These are phyloP conservation scores for Anisogramma anomala DNA, from an alignment of 2,329 filamentous ascomycete genomes.

Conservation along the genomic window DNA sequence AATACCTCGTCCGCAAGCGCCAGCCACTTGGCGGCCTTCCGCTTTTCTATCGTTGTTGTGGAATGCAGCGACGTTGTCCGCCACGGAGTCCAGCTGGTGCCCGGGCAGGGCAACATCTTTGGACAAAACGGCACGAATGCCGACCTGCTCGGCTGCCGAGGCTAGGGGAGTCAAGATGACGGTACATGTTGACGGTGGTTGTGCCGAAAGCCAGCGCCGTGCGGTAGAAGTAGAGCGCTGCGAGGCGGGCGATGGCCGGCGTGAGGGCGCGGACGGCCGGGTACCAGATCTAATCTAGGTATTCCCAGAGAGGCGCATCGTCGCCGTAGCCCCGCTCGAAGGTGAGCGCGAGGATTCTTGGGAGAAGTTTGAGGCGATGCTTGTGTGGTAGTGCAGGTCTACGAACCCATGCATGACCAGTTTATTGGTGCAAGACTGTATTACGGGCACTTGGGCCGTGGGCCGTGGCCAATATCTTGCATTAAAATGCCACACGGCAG, in stretches of 20 bases:
- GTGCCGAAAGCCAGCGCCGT: constrained; percentile 17
- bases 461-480: too few relatives aligned
- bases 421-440: constrained; percentile 17
- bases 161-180: constrained; percentile 15
- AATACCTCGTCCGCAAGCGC: constrained; percentile 14
- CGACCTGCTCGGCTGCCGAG: constrained; percentile 16
- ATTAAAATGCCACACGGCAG: too few relatives aligned
- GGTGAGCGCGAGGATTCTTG: neutral
- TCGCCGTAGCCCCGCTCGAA: constrained; percentile 15
- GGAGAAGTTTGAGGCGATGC: constrained; percentile 9
- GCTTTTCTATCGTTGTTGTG: constrained; percentile 11
- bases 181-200: constrained; percentile 19
- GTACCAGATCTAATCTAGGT: constrained; percentile 18
- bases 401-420: constrained; percentile 18
- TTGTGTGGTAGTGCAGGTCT: constrained; percentile 19
- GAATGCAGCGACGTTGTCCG: constrained; percentile 17
- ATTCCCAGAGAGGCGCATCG: constrained; percentile 18
- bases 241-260: constrained; percentile 8
- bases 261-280: constrained; percentile 17
- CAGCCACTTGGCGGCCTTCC: constrained; percentile 17
- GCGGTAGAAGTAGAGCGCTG: constrained; percentile 16
- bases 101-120: constrained; percentile 17
- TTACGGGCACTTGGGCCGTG: too few relatives aligned
- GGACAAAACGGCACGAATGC: constrained; percentile 17
- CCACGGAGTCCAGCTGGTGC: constrained; percentile 16